Conservation (phyloP, 345 rosid genomes). For the Eucalyptus brandiana region DNA sequence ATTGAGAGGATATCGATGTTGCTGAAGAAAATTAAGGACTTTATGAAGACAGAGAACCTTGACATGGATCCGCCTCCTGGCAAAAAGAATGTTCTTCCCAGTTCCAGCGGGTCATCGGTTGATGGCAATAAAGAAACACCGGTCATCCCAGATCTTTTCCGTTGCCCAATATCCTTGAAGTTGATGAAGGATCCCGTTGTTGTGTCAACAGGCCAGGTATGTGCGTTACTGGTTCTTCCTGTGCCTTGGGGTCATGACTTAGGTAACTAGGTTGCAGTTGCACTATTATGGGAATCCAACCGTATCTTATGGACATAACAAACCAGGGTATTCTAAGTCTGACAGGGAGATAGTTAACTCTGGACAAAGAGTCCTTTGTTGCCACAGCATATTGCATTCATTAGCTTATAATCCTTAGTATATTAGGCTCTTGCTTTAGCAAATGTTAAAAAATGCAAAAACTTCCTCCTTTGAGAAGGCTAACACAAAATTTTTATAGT, state of each 20-base stretch:
- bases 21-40: slow-evolving; percentile 68
- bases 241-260: not conserved
- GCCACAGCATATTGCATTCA: not conserved
- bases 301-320: not conserved
- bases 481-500: not conserved
- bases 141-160: slow-evolving; percentile 84
- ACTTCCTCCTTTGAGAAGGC: not conserved
- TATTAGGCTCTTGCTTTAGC: not conserved
- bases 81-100: slow-evolving; percentile 18
- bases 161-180: slow-evolving; percentile 95
- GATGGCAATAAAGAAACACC: slow-evolving; percentile 47
- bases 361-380: not conserved
- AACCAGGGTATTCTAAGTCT: not conserved
- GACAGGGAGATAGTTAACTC: not conserved
- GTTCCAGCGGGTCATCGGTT: slow-evolving; percentile 37
- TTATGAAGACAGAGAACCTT: slow-evolving; percentile 62
- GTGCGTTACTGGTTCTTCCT: not conserved
- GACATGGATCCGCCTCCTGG: slow-evolving; percentile 22
- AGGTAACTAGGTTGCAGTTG: not conserved
- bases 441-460: not conserved
- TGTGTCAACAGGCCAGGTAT: slow-evolving; percentile 97
- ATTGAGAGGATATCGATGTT: slow-evolving; percentile 81
- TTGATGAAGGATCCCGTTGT: slow-evolving; percentile 96
- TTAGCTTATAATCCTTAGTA: not conserved
- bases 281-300: not conserved